Percentiles rank a stretch among this genome's conserved stretches.
Conservation (phyloP, 495 filamentous ascomycete genomes). For the Penicillium paradoxum region DNA sequence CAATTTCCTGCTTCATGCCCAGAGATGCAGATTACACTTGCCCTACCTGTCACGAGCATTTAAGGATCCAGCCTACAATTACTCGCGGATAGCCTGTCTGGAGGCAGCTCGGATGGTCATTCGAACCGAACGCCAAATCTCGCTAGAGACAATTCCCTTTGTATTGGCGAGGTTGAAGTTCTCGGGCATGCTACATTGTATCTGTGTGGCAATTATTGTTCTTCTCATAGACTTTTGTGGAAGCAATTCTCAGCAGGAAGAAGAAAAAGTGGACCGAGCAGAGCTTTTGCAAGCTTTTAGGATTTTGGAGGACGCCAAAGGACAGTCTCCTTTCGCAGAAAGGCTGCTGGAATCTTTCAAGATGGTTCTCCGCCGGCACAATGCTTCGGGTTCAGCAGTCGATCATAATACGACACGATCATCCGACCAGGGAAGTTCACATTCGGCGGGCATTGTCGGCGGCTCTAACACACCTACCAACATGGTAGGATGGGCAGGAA, state of each 20-base stretch:
- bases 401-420: neutral
- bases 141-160: slow-evolving; percentile 19
- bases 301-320: slow-evolving; percentile 32
- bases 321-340: slow-evolving; percentile 28
- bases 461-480: neutral
- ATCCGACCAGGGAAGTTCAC: neutral
- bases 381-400: slow-evolving; percentile 6
- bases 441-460: neutral
- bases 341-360: slow-evolving; percentile 32
- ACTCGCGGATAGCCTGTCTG: slow-evolving; percentile 33
- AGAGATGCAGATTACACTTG: slow-evolving; percentile 40
- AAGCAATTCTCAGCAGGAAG: slow-evolving; percentile 5
- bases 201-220: slow-evolving; percentile 37
- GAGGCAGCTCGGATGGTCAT: slow-evolving; percentile 32
- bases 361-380: slow-evolving; percentile 27
- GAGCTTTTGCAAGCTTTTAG: slow-evolving; percentile 32
- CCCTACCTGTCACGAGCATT: slow-evolving; percentile 28
- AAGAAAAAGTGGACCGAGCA: slow-evolving; percentile 15
- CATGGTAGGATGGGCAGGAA: neutral
- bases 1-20: slow-evolving; percentile 29
- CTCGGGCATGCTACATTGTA: slow-evolving; percentile 24
- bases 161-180: slow-evolving; percentile 17
- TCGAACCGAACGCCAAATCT: slow-evolving; percentile 21
- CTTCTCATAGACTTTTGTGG: slow-evolving; percentile 34
- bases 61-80: slow-evolving; percentile 22